Conservation (phyloP, 371 early-diverging fungal species). For the Lichtheimia corymbifera region DNA sequence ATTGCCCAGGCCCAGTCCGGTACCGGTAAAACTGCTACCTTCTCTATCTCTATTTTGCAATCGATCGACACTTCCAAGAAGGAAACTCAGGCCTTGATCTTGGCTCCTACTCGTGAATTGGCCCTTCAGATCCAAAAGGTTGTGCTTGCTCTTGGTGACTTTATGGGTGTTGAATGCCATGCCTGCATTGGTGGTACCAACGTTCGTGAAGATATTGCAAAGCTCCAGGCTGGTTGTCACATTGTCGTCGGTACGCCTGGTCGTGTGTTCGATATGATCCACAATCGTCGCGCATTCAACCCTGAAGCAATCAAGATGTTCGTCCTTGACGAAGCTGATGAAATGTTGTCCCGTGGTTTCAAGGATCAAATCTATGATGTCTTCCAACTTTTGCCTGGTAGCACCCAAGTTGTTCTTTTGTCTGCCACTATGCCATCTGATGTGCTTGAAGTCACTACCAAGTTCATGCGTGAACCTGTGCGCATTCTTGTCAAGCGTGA, state of each 20-base stretch:
- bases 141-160: conserved; percentile 81
- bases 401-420: conserved; percentile 87
- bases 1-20: conserved; percentile 97
- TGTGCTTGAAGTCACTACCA: conserved; percentile 88
- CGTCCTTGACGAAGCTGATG: conserved; percentile 97
- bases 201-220: conserved; percentile 78
- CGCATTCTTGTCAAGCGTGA: conserved; percentile 96
- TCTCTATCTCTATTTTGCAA: conserved; percentile 92
- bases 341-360: conserved; percentile 94
- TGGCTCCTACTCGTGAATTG: conserved; percentile 93
- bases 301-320: conserved; percentile 86
- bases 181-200: conserved; percentile 92
- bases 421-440: conserved; percentile 94
- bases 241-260: conserved; percentile 95
- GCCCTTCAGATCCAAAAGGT: conserved; percentile 90
- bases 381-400: conserved; percentile 83
- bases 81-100: conserved; percentile 86
- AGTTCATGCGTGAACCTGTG: conserved; percentile 92
- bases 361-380: conserved; percentile 94
- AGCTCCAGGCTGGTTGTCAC: conserved; percentile 69
- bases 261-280: conserved; percentile 92
- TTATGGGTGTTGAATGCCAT: conserved; percentile 80
- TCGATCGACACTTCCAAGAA: conserved; percentile 71
- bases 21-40: conserved; percentile 97
- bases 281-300: conserved; percentile 75